Conservation (phyloP, 306 rosid species). For the Alnus rubra region DNA sequence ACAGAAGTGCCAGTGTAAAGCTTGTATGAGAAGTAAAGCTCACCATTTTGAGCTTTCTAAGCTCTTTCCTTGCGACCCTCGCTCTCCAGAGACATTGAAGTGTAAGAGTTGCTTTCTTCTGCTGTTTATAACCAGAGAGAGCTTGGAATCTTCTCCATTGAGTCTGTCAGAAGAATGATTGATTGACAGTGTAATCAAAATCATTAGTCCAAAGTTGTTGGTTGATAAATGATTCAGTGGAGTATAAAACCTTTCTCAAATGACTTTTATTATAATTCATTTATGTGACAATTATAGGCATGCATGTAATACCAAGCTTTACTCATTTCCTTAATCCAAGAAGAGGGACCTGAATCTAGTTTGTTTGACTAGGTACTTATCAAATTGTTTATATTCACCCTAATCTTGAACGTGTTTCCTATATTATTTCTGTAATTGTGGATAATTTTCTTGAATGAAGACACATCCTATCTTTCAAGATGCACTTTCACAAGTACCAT, state of each 20-base stretch:
- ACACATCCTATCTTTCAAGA: not conserved
- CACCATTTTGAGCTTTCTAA: slow-evolving; percentile 71
- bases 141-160: slow-evolving; percentile 74
- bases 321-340: not conserved
- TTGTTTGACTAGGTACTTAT: not conserved
- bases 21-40: slow-evolving; percentile 15
- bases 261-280: not conserved
- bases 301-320: not conserved
- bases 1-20: slow-evolving; percentile 7
- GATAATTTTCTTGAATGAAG: not conserved
- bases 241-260: slow-evolving; percentile 1
- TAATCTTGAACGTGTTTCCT: not conserved
- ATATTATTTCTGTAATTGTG: too few species aligned
- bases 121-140: slow-evolving; percentile 56
- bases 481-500: not conserved
- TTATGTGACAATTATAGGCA: not conserved
- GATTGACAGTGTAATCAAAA: slow-evolving; percentile 6
- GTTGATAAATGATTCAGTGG: not conserved
- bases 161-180: slow-evolving; percentile 56
- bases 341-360: not conserved
- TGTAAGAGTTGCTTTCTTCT: slow-evolving; percentile 56
- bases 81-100: slow-evolving; percentile 91
- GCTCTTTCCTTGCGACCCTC: slow-evolving; percentile 77
- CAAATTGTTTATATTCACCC: not conserved
- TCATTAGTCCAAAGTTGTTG: slow-evolving; percentile 4